Evolutionary conservation across 1,139 yeast genomes (phyloP), one percentile per base, ranked within the genome.

Genomic region (Nakaseomyces uthaithaninus): DNA sequence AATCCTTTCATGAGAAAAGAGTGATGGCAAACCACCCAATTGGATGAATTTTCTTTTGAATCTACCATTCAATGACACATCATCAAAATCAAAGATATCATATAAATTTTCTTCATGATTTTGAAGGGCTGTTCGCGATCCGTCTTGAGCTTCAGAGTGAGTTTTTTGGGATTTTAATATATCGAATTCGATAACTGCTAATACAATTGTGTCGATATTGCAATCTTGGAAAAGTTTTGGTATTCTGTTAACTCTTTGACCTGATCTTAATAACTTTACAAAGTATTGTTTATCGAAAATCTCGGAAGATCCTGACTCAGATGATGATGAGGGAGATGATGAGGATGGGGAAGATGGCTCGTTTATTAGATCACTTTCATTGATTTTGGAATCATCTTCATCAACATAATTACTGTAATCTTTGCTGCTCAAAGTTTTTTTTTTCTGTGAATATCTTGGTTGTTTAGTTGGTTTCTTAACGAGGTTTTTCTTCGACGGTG

Each of bases 1-100:
- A 12, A 45, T 27, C 15, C 43, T 38, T 27, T 43, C 46, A 28
- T 44, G 40, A 20, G 34, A 33, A 9, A 52, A 31, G 16, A 57
- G 39, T 4, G 37, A 36, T 3, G 55, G 46, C 7, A 55, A 22
- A 3, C 62, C 62, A 12, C 63, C 63, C 41, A 51, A 36, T 12
- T 45, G 33, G 17, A 54, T 41, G 35, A 57, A 54, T 17, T 33
- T 36, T 27, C 45, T 39, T 30, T 48, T 49, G 22, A 55, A 35
- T n/a, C 44, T 37, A 9, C 53, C 46, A 19, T 45, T 42, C 36
- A 55, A 51, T 17, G 36, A 37, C 12, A 33, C 42, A 17, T 33
- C 30, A 42, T 55, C 59, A 36, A 46, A 48, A 7, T 46, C 47
- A 12, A 54, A 44, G n/a, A 36, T 17, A 3, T 36, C 17, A 17